These are phyloP conservation scores for Kodamaea fukazawae DNA, from an alignment of 805 yeast species.

Conservation along the genomic window DNA sequence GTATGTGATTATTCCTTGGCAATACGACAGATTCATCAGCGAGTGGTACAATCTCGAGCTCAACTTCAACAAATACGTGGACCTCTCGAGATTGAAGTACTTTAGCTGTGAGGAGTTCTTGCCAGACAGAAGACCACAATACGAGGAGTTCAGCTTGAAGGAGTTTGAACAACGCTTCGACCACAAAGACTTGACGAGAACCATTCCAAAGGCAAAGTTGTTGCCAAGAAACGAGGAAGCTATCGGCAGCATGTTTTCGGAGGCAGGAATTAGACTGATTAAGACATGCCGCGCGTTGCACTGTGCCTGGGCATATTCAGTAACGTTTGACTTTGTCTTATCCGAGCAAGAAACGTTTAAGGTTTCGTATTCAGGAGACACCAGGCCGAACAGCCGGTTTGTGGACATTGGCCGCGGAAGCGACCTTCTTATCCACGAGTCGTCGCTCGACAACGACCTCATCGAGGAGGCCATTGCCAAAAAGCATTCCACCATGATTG, in stretches of 20 bases:
- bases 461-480: constrained; percentile 76
- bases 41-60: constrained; percentile 64
- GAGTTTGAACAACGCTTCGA: constrained; percentile 35
- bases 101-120: constrained; percentile 62
- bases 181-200: constrained; percentile 14
- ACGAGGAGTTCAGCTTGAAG: constrained; percentile 22
- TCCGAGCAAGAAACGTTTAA: constrained; percentile 46
- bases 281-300: constrained; percentile 77
- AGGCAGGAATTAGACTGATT: constrained; percentile 43
- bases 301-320: constrained; percentile 74
- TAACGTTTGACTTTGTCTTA: constrained; percentile 54
- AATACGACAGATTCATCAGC: constrained; percentile 57
- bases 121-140: constrained; percentile 29
- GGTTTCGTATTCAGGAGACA: constrained; percentile 91
- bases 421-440: constrained; percentile 86
- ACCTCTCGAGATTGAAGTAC: constrained; percentile 45
- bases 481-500: constrained; percentile 84
- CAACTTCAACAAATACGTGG: constrained; percentile 21
- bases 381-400: constrained; percentile 75
- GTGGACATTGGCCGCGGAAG: constrained; percentile 62
- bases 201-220: constrained; percentile 22
- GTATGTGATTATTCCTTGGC: constrained; percentile 72
- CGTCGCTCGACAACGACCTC: constrained; percentile 81
- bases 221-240: constrained; percentile 23
- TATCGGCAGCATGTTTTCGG: constrained; percentile 37